These are phyloP conservation scores for Mycena olivaceomarginata DNA, from an alignment of 768 basidiomycete genomes.

Conservation along the genomic window DNA sequence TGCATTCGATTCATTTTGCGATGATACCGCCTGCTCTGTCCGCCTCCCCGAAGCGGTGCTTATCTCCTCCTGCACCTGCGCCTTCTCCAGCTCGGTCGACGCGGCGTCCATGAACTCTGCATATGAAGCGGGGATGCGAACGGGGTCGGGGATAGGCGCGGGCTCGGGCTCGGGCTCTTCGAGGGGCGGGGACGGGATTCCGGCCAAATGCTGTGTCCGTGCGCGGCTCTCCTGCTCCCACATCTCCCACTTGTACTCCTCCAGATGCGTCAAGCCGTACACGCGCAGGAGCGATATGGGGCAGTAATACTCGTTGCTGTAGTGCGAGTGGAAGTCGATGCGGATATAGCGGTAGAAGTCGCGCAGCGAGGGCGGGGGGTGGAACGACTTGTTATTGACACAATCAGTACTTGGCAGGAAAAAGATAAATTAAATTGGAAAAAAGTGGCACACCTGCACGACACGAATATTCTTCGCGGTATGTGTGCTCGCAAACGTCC, in stretches of 20 bases:
- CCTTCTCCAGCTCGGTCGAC: constrained; percentile 15
- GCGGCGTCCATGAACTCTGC: constrained; percentile 31
- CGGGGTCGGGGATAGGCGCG: constrained; percentile 35
- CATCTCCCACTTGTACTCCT: constrained; percentile 94
- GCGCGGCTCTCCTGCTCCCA: constrained; percentile 85
- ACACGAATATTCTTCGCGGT: constrained; percentile 93
- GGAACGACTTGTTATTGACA: constrained; percentile 75
- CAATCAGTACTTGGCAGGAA: too few relatives aligned
- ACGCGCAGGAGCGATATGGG: constrained; percentile 95
- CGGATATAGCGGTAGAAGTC: constrained; percentile 97
- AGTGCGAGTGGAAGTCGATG: constrained; percentile 95
- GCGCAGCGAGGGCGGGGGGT: constrained; percentile 80
- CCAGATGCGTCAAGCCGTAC: constrained; percentile 96
- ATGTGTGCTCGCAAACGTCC: constrained; percentile 86
- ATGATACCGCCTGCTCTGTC: neutral
- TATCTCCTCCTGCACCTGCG: neutral
- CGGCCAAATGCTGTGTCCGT: constrained; percentile 47
- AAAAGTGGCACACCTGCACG: constrained; percentile 81
- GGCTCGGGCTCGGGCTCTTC: constrained; percentile 44
- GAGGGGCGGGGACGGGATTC: constrained; percentile 39
- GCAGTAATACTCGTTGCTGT: constrained; percentile 97
- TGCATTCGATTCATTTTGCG: too few relatives aligned
- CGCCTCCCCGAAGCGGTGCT: too few relatives aligned
- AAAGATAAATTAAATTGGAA: neutral
- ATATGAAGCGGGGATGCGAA: constrained; percentile 37